Conservation (phyloP, 139 green algal genomes). For the Coelastrella sp. region DNA sequence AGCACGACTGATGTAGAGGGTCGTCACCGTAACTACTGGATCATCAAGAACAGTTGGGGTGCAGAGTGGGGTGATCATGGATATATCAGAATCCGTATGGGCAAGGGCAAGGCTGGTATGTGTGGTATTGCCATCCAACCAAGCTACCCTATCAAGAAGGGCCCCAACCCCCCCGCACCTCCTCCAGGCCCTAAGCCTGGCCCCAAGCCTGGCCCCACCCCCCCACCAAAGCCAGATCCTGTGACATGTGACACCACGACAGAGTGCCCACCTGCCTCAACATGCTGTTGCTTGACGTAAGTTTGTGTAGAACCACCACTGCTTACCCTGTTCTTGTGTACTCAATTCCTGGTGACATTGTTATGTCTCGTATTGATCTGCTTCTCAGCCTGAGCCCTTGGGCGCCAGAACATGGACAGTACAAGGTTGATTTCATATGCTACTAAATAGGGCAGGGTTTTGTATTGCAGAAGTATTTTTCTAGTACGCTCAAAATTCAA, state of each 20-base stretch:
- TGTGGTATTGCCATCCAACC: constrained; percentile 93
- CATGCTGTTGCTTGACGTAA: constrained; percentile 49
- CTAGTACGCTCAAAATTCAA: too few species aligned
- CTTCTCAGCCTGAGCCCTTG: too few species aligned
- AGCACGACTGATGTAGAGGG: not conserved
- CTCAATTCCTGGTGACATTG: not conserved
- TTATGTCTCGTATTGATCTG: too few species aligned
- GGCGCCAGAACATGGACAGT: too few species aligned
- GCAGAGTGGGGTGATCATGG: constrained; percentile 75
- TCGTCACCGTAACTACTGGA: constrained; percentile 45
- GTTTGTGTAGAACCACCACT: too few species aligned
- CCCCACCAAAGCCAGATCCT: constrained; percentile 3
- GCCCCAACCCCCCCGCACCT: constrained; percentile 64
- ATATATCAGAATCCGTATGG: constrained; percentile 50
- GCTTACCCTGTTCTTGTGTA: not conserved
- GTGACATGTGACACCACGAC: constrained; percentile 23
- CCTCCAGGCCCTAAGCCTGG: constrained; percentile 27
- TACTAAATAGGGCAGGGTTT: too few species aligned
- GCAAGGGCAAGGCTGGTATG: constrained; percentile 68
- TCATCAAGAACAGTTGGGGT: constrained; percentile 97
- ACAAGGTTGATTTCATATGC: too few species aligned
- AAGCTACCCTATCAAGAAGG: constrained; percentile 92
- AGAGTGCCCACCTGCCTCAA: constrained; percentile 39
- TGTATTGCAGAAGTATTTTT: too few species aligned
- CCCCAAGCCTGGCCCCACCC: not conserved